These are phyloP conservation scores for Aegilops tauschii DNA, from an alignment of 176 grass and related monocot species.

Conservation along the genomic window DNA sequence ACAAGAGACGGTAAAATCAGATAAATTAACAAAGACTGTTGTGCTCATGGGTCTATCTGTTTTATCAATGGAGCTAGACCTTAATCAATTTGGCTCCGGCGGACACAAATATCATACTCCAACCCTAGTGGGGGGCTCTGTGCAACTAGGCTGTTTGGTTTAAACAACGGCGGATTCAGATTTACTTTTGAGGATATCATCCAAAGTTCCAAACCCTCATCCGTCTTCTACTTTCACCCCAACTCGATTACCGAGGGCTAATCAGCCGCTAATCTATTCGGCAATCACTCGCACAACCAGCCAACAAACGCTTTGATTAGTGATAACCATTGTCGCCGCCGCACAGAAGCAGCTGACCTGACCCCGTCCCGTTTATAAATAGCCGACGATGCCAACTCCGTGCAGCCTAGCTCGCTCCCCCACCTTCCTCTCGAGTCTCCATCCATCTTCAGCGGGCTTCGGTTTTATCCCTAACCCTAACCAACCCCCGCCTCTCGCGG, in stretches of 20 bases:
- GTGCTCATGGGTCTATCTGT: neutral
- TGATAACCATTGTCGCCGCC: constrained; percentile 11
- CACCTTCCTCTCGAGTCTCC: constrained; percentile 6
- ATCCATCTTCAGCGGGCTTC: constrained; percentile 12
- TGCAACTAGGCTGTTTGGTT: neutral
- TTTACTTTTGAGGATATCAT: constrained; percentile 6
- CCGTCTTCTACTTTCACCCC: neutral
- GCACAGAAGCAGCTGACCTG: constrained; percentile 1
- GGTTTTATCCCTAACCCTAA: constrained; percentile 22
- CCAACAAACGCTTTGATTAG: constrained; percentile 21
- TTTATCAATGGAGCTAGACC: neutral
- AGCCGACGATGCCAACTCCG: constrained; percentile 28
- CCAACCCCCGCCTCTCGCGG: neutral
- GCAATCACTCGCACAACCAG: neutral
- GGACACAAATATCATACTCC: neutral
- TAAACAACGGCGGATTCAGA: neutral
- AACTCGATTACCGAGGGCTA: constrained; percentile 7
- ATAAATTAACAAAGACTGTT: neutral
- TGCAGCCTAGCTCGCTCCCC: constrained; percentile 8
- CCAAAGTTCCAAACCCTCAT: neutral
- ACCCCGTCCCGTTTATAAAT: constrained; percentile 48
- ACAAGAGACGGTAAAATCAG: neutral
- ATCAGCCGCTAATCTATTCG: neutral
- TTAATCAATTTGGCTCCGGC: neutral
- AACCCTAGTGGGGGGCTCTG: neutral